Evolutionary conservation across 768 basidiomycete species (phyloP).

Genomic region (Calvatia gigantea): DNA sequence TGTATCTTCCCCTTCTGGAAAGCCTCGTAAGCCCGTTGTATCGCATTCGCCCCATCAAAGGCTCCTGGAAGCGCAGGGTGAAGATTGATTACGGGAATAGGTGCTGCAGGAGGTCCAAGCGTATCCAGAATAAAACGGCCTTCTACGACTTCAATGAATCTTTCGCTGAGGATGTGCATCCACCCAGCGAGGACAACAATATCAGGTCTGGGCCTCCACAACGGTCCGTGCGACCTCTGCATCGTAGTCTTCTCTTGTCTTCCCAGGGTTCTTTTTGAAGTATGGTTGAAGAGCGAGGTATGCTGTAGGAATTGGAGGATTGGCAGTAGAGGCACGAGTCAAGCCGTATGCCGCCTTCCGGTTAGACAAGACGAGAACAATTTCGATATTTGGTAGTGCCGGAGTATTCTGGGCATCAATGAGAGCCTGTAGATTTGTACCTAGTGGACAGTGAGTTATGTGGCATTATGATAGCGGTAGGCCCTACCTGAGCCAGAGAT

Average conservation of each 20-base stretch:
- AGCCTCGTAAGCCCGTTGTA: constrained; percentile 85
- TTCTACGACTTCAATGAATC: constrained; percentile 68
- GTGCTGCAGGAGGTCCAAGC: constrained; percentile 27
- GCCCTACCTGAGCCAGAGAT: constrained; percentile 53
- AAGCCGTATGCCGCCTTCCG: constrained; percentile 90
- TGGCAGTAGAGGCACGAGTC: constrained; percentile 64
- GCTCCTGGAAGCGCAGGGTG: constrained; percentile 94
- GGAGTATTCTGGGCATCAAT: constrained; percentile 82
- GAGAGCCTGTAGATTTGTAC: constrained; percentile 94
- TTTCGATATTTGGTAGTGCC: constrained; percentile 64
- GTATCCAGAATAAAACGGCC: constrained; percentile 33
- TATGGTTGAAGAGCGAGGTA: constrained; percentile 86
- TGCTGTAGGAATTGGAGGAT: constrained; percentile 77
- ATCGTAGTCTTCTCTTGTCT: constrained; percentile 84
- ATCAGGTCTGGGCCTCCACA: constrained; percentile 63
- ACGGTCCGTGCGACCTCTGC: constrained; percentile 71
- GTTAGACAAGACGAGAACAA: constrained; percentile 87
- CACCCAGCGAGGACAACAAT: constrained; percentile 94
- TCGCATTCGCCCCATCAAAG: constrained; percentile 95
- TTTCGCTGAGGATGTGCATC: constrained; percentile 94
- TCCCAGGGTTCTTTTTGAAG: constrained; percentile 66
- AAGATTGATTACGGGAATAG: constrained; percentile 88
- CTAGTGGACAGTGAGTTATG: constrained; percentile 35
- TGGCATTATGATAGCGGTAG: neutral
- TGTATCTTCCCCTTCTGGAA: constrained; percentile 80